Evolutionary conservation across 2,329 filamentous ascomycete genomes (phyloP), one percentile per base, ranked within the genome.

Genomic region (Exophiala spinifera): DNA sequence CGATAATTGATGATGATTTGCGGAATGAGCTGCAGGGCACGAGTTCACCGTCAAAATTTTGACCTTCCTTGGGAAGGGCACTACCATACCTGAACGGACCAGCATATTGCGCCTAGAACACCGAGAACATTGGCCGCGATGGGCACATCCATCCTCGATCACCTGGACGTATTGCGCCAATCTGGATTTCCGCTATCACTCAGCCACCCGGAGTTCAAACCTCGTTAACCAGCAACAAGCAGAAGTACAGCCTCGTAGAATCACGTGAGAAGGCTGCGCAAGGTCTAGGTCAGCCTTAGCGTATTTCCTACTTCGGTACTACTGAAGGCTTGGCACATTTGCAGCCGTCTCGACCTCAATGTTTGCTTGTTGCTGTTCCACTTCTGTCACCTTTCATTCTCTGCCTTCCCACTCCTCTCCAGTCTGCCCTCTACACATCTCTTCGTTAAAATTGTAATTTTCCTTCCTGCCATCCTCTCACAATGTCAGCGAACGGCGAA

Each of bases 1-100:
- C 80, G 77, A 63, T 85, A 83, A 63, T 89, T 89, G 63, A 87
- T 79, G 31, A 84, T 67, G 46, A 88, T 87, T 65, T 89, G 86
- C 0, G 86, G 85, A 21, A 88, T 79, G 21, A 88, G 74, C 78
- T 88, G 64, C n/a, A 47, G 44, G 15, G 13, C 21, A 17, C 36
- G 28, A 51, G 17, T 23, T n/a, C 49, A 5, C 4, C 0, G 2
- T 31, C 28, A 31, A 31, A 31, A 11, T 6, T n/a, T 43, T 42
- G 20, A 36, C 15, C 31, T 4, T 20, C 11, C 19, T 33, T 15
- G n/a, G 28, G 11, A 21, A 21, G 21, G 10, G 17, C 14, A 31
- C 4, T 17, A 45, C 25, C 67, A 11, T 67, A 82, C 81, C 68
- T 85, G 82, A 25, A 86, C 72, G 15, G 82, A 86, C 85, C 84